Evolutionary conservation across 345 rosid species (phyloP), one percentile per base, ranked within the genome.

Genomic region (Alliaria petiolata): DNA sequence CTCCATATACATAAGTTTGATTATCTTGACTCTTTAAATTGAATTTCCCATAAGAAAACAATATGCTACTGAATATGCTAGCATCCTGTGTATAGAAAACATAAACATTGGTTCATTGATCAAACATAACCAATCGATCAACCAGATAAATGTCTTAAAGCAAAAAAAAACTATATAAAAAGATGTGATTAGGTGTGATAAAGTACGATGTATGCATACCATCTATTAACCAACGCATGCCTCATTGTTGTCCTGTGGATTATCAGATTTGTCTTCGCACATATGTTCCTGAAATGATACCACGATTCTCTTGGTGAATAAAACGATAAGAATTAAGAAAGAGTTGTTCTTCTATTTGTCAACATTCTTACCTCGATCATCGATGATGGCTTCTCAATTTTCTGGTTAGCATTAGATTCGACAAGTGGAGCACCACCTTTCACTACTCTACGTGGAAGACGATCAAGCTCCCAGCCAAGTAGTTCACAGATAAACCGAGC

Each of bases 401-500:
- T 59, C 61, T 49, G 62, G 56, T 51, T 14, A 44, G 58, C 44
- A 61, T 49, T 39, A 69, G 75, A 68, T 44, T 60, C 47, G 14
- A 44, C 54, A 60, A 16, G 64, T 62, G 78, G 78, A 57, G 82
- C 83, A 74, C 69, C 65, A 0, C 76, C 76, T 66, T 83, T 86
- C 14, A 36, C 61, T 8, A 62, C 7, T 46, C 39, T 63, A 5
- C 38, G 13, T 7, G 68, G 72, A 50, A 77, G 72, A 35, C 3
- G 14, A 26, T 74, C 72, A 58, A 75, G 5, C 65, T 86, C 95
- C 89, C 96, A 86, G 45, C 88, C 92, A 76, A 92, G 73, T 73
- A 89, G 89, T 79, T 69, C 71, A 65, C 89, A 92, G 34, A 88
- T 72, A 45, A 84, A 88, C 62, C 74, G 79, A 34, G 82, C 95